Evolutionary conservation across 352 stramenopile species (phyloP), one percentile per base, ranked within the genome.

Genomic region (Globisporangium lucens): DNA sequence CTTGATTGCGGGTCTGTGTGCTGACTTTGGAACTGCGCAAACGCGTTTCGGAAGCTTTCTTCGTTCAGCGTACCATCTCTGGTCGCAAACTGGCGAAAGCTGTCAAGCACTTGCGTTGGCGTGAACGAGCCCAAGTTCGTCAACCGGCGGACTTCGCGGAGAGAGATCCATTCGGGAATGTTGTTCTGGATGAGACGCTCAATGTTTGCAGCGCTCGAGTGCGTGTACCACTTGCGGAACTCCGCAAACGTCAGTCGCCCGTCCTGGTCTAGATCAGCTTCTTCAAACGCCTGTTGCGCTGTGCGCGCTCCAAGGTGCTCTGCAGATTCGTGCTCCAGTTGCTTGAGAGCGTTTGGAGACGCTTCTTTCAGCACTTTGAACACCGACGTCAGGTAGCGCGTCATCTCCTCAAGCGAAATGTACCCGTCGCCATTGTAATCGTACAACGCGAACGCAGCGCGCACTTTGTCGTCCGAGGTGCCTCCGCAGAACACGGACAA

Each of bases 361-460:
- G 82, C 87, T 43, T 96, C 82, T 41, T 92, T 89, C 3, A 97
- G 68, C 2, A 97, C 82, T 38, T 82, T 87, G 68, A 96, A 97
- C 3, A 95, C 79, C n/a, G 80, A 85, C 5, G 86, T 93, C 35
- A 97, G 70, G 71, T 96, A 95, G 24, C 74, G 75, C n/a, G 77
- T 75, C 87, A 97, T 94, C 64, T 97, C 89, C 3, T 94, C 80
- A 33, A 84, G 75, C 1, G 88, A 95, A 36, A 97, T 91, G 65
- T 82, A 87, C 0, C 89, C 88, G 55, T 97, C 88, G 12, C 82
- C 86, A 61, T 96, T 93, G 70, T 89, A 91, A 64, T 96, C 89
- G 66, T 93, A 94, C 51, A 94, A 55, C n/a, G 81, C 74, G 69
- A 96, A 96, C 20, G 85, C 83, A 8, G 87, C 79, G 20, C 80